phyloP scores from a whole-genome alignment of 352 stramenopile species.

The Globisporangium paddicum region DNA sequence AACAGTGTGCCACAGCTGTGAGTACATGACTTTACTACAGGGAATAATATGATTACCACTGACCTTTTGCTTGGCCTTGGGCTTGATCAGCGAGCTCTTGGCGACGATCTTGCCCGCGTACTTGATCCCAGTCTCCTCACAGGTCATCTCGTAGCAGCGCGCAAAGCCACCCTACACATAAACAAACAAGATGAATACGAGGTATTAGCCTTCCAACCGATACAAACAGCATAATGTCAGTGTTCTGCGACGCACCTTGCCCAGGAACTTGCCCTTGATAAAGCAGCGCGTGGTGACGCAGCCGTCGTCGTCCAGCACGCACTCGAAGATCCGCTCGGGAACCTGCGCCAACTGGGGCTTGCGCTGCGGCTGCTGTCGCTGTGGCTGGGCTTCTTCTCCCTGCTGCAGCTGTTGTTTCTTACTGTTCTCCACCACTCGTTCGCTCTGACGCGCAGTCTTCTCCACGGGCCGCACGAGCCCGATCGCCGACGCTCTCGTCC shows the following conservation, averaged over 20 bases:
- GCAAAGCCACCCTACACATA: constrained; percentile 92
- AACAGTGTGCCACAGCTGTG: not conserved
- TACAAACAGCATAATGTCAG: not conserved
- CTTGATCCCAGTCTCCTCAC: constrained; percentile 87
- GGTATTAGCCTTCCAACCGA: not conserved
- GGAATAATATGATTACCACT: not conserved
- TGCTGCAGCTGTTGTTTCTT: constrained; percentile 5
- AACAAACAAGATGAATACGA: not conserved
- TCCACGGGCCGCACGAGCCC: constrained; percentile 10
- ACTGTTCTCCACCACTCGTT: not conserved
- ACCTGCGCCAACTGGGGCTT: constrained; percentile 17
- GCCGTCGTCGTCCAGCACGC: constrained; percentile 44
- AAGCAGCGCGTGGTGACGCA: constrained; percentile 75
- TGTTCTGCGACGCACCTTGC: constrained; percentile 73
- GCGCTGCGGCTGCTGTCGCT: not conserved
- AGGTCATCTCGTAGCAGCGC: constrained; percentile 95
- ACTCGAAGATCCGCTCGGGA: constrained; percentile 65
- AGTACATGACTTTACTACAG: not conserved
- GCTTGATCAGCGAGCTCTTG: constrained; percentile 96
- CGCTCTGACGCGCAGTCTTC: constrained; percentile 2
- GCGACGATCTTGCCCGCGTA: constrained; percentile 98
- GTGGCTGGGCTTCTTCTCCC: constrained; percentile 3
- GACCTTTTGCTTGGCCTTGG: constrained; percentile 95
- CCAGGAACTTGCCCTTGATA: constrained; percentile 91
- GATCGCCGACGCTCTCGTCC: not conserved